A percentile compares a stretch with the other conserved stretches of the same genome.
Evolutionary conservation across 352 stramenopile genomes (phyloP).

Genomic region (Elongisporangium undulatum): DNA sequence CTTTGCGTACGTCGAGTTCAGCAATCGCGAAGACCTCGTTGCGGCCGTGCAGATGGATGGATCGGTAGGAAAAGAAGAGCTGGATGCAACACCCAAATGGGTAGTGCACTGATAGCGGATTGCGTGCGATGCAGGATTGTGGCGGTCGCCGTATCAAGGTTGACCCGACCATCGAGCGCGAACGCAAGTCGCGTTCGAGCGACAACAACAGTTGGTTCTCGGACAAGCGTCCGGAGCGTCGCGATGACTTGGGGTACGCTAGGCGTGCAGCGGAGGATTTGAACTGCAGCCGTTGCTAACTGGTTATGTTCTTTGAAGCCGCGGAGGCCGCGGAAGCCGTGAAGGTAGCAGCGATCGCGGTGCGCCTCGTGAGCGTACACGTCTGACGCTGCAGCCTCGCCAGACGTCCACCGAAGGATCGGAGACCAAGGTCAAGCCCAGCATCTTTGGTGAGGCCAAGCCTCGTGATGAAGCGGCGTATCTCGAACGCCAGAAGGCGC

Average conservation of each 20-base stretch:
- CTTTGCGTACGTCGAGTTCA: constrained; percentile 86
- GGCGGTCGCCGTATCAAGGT: constrained; percentile 55
- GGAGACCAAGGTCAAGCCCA: constrained; percentile 34
- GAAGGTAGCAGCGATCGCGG: constrained; percentile 14
- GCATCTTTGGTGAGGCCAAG: constrained; percentile 85
- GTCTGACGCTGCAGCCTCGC: constrained; percentile 56
- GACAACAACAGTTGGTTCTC: constrained; percentile 33
- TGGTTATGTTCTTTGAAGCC: constrained; percentile 1
- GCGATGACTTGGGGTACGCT: constrained; percentile 30
- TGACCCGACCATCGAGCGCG: constrained; percentile 62
- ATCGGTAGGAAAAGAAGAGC: constrained; percentile 5
- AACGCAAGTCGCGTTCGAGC: constrained; percentile 42
- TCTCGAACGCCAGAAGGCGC: constrained; percentile 58
- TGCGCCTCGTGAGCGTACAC: constrained; percentile 41
- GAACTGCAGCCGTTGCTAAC: neutral
- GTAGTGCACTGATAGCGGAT: constrained; percentile 6
- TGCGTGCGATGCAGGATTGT: constrained; percentile 12
- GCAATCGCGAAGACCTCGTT: constrained; percentile 57
- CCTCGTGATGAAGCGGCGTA: constrained; percentile 69
- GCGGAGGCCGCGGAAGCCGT: neutral
- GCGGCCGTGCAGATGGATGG: constrained; percentile 61
- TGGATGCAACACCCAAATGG: constrained; percentile 1
- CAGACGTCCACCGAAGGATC: constrained; percentile 31
- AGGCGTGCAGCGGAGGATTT: neutral
- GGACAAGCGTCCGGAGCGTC: constrained; percentile 51